Evolutionary conservation across 2,329 filamentous ascomycete genomes (phyloP), one percentile per base, ranked within the genome.

Genomic region (Metarhizium guizhouense): DNA sequence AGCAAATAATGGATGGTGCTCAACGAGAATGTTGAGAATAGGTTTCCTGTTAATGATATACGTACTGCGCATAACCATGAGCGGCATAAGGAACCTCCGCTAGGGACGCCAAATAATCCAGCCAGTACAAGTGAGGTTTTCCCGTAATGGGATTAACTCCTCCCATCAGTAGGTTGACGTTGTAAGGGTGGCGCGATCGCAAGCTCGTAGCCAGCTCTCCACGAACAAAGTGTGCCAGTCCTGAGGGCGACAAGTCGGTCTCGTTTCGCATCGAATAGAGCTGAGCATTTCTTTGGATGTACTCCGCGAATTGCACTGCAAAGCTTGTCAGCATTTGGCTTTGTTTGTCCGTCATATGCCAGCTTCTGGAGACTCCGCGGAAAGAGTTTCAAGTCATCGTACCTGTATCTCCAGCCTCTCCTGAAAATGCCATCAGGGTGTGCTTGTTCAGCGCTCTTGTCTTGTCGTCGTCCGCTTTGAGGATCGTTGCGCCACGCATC

Each of bases 231-330:
- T 90, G 86, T 59, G 92, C 90, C 55, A 96, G 86, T 43, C 90
- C 94, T 40, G 87, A 86, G 10, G 94, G 93, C 48, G 90, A 90
- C 59, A 99, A 84, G 67, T 96, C 90, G 69, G 88, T 88, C 74
- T 91, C 88, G 72, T 97, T 97, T 69, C 95, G 90, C 92, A 97
- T 99, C 63, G 89, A 91, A 78, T 99, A 99, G 69, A 99, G 87
- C 76, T 96, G 90, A 61, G 94, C 86, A 74, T 99, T 99, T 71
- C 93, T 92, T 83, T 97, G 92, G 72, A 99, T 95, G 77, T 93
- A 99, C 77, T 99, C 94, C 72, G 95, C 90, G 73, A 99, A 99
- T 86, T 99, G 93, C 60, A 97, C 92, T 96, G 70, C 40, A n/a
- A 13, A 11, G 40, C 32, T 42, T 25, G 61, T 70, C 53, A 70